Percentiles rank a stretch among this genome's conserved stretches.
These are phyloP conservation scores for Periglandula ipomoeae DNA, from an alignment of 2,329 filamentous ascomycete species.

Conservation along the genomic window DNA sequence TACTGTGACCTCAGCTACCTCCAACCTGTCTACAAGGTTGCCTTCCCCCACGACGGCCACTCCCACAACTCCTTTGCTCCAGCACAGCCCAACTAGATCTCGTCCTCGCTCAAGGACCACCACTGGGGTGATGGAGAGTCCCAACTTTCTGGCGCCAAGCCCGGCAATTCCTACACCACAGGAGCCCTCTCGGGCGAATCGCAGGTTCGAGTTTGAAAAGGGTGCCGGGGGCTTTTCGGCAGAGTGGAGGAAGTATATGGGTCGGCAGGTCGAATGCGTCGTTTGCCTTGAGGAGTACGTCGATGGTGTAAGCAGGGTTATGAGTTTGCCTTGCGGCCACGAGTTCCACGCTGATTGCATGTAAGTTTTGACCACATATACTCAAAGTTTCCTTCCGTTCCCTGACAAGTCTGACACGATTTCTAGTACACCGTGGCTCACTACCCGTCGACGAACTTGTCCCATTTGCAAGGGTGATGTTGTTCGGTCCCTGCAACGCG, in stretches of 20 bases:
- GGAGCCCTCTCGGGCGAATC: slow-evolving; percentile 21
- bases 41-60: slow-evolving; percentile 58
- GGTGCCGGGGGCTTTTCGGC: slow-evolving; percentile 29
- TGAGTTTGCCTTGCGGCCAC: slow-evolving; percentile 95
- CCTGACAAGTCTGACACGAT: background rate
- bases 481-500: slow-evolving; percentile 57
- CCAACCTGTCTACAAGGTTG: slow-evolving; percentile 43
- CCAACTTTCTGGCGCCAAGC: slow-evolving; percentile 34
- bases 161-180: slow-evolving; percentile 30
- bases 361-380: slow-evolving; percentile 45
- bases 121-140: slow-evolving; percentile 47
- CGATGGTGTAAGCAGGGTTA: slow-evolving; percentile 87
- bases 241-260: slow-evolving; percentile 59
- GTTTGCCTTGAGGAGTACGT: slow-evolving; percentile 96
- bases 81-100: slow-evolving; percentile 42
- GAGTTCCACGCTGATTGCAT: slow-evolving; percentile 99
- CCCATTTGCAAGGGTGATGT: slow-evolving; percentile 98
- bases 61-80: slow-evolving; percentile 72
- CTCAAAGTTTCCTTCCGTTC: background rate
- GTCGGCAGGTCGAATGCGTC: slow-evolving; percentile 74
- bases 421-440: slow-evolving; percentile 85
- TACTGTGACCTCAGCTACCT: slow-evolving; percentile 56
- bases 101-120: slow-evolving; percentile 58
- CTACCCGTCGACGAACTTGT: slow-evolving; percentile 89
- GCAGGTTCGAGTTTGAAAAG: slow-evolving; percentile 39